A percentile compares a stretch with the other conserved stretches of the same genome.
phyloP scores from a whole-genome alignment of 306 rosid genomes.

The Rubus idaeus region DNA sequence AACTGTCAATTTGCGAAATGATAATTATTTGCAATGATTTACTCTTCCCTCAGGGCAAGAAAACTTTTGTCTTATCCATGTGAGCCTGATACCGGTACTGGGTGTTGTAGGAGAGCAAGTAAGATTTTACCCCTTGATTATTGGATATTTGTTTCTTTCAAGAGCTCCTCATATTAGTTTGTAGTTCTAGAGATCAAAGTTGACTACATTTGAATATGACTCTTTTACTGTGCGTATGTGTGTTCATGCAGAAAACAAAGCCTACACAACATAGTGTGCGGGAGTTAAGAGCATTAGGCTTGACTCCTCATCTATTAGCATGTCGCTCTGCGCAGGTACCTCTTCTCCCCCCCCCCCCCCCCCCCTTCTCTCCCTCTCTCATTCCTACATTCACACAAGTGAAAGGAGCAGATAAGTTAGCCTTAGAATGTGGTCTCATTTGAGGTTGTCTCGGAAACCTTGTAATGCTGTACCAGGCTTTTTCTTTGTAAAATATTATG shows the following conservation, averaged over 20 bases:
- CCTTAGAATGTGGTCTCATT: slow-evolving; percentile 3
- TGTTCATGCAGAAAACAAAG: slow-evolving; percentile 74
- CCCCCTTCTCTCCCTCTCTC: too few relatives aligned
- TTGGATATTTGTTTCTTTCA: neutral
- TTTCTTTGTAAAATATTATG: neutral
- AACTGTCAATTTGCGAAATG: slow-evolving; percentile 4
- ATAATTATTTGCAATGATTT: slow-evolving; percentile 2
- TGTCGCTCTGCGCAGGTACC: slow-evolving; percentile 94
- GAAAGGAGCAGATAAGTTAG: slow-evolving; percentile 13
- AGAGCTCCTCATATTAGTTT: neutral
- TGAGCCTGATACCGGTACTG: slow-evolving; percentile 93
- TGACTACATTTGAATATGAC: slow-evolving; percentile 14
- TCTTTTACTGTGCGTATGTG: slow-evolving; percentile 19
- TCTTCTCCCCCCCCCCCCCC: slow-evolving; percentile 4
- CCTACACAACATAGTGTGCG: slow-evolving; percentile 97
- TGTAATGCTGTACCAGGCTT: neutral
- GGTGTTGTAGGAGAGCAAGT: slow-evolving; percentile 99
- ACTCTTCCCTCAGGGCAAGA: slow-evolving; percentile 65
- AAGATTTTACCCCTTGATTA: slow-evolving; percentile 24
- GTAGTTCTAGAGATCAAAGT: neutral
- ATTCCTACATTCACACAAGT: slow-evolving; percentile 24
- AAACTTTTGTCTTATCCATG: slow-evolving; percentile 96
- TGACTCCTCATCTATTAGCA: slow-evolving; percentile 94
- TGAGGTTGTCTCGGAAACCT: slow-evolving; percentile 7
- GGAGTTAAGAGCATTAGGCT: slow-evolving; percentile 91